Evolutionary conservation across 352 stramenopile genomes (phyloP).

Genomic region (Globisporangium nodosum): DNA sequence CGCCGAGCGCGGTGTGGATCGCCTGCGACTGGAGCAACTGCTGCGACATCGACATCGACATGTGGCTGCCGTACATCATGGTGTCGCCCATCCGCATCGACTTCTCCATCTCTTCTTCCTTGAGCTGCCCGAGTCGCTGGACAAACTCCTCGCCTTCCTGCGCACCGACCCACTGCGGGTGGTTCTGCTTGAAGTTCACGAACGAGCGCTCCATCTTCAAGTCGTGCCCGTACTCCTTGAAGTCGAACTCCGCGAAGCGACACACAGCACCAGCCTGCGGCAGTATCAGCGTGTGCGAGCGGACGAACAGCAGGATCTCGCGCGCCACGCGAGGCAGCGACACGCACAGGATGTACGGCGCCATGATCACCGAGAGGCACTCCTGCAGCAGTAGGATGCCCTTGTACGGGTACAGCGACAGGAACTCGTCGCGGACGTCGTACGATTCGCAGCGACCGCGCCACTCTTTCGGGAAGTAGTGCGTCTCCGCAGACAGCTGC

Average conservation of each 20-base stretch:
- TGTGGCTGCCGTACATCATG: conserved; percentile 65
- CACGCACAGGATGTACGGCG: conserved; percentile 95
- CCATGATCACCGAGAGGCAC: conserved; percentile 91
- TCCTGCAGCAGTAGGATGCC: conserved; percentile 92
- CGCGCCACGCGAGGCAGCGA: conserved; percentile 89
- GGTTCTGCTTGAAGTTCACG: conserved; percentile 94
- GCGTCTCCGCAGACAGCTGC: conserved; percentile 88
- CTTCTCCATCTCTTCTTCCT: conserved; percentile 83
- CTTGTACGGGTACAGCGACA: conserved; percentile 93
- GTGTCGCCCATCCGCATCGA: conserved; percentile 81
- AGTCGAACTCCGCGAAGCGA: conserved; percentile 95
- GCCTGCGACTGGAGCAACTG: conserved; percentile 85
- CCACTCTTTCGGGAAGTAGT: conserved; percentile 96
- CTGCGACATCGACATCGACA: conserved; percentile 71
- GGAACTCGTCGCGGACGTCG: conserved; percentile 85
- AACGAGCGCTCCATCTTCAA: conserved; percentile 97
- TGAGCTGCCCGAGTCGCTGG: conserved; percentile 58
- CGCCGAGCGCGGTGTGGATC: conserved; percentile 66
- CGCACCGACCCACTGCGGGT: conserved; percentile 79
- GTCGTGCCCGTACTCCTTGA: conserved; percentile 92
- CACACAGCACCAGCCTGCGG: conserved; percentile 93
- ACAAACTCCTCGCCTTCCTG: conserved; percentile 71
- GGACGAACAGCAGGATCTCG: conserved; percentile 93
- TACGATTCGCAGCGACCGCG: conserved; percentile 78
- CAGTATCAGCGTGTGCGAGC: conserved; percentile 89